Base-by-base conservation (phyloP, 208 protist species). In the Trypanosoma theileri region DNA sequence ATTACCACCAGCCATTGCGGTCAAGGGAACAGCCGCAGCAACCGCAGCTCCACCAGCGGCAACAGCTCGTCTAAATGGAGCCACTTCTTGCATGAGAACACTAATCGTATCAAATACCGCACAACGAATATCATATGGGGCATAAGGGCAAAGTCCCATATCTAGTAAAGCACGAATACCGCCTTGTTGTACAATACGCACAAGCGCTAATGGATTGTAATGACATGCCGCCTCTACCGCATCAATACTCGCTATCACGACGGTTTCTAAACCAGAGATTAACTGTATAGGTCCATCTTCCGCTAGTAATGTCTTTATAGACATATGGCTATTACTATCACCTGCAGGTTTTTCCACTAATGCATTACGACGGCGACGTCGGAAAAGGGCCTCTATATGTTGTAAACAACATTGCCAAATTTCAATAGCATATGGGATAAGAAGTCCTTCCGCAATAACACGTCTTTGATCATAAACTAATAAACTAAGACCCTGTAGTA, bases 1-100 rank as follows among this genome's bases (percentile, higher is more conserved):
- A 1, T 24, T 45, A 17, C 64, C 41, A 40, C 45, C 50, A 13
- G 51, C 48, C 12, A 60, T 51, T 21, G 50, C 22, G 26, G 67
- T 19, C 31, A n/a, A n/a, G n/a, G n/a, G n/a, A n/a, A n/a, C 50
- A 31, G 24, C 51, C 0, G 52, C 48, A 7, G 66, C 35, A 28
- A 58, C 48, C 21, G 50, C 46, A 40, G 57, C 35, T 0, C 44
- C 63, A 14, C 71, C 77, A 13, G 64, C 65, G 21, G 66, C 71
- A 16, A 85, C 80, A 26, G 74, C 73, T 4, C 80, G 73, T 13
- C 82, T 80, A 64, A 94, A 90, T 17, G 91, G 86, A 12, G 81
- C 85, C 11, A 96, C 85, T 58, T 96, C 79, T 69, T 96, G 88
- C 70, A 96, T 75, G 4, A 96, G 78, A 7, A 96, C 84, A 74